phyloP scores from a whole-genome alignment of 306 rosid species.

The Dryas drummondii region DNA sequence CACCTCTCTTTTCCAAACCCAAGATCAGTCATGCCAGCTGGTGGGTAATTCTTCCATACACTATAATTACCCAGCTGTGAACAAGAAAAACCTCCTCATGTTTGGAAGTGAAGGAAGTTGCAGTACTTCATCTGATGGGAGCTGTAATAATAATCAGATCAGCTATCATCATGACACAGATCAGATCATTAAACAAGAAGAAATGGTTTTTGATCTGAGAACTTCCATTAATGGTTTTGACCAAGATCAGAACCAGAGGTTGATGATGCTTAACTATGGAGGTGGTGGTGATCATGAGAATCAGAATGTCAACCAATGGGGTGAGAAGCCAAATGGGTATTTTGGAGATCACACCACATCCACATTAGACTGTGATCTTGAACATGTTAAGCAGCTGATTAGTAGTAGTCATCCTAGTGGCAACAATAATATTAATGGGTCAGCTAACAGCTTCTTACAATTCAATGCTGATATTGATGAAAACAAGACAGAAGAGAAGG shows the following conservation, averaged over 20 bases:
- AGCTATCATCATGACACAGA: slow-evolving; percentile 19
- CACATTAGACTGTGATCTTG: slow-evolving; percentile 44
- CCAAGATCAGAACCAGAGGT: slow-evolving; percentile 26
- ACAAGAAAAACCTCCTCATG: slow-evolving; percentile 34
- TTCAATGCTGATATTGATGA: slow-evolving; percentile 49
- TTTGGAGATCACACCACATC: slow-evolving; percentile 27
- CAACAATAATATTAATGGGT: slow-evolving; percentile 2
- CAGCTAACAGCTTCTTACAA: slow-evolving; percentile 9
- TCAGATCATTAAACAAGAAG: slow-evolving; percentile 50
- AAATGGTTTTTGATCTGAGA: slow-evolving; percentile 17
- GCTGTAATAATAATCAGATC: slow-evolving; percentile 46
- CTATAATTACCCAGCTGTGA: slow-evolving; percentile 23
- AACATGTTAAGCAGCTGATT: slow-evolving; percentile 55
- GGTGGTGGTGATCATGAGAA: slow-evolving; percentile 14
- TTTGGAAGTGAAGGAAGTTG: slow-evolving; percentile 77
- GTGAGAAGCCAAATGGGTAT: slow-evolving; percentile 32
- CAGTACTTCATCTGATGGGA: slow-evolving; percentile 69
- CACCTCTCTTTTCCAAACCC: slow-evolving; percentile 44
- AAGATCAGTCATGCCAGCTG: slow-evolving; percentile 21
- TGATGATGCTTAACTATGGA: slow-evolving; percentile 36
- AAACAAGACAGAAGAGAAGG: slow-evolving; percentile 56
- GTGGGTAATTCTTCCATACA: slow-evolving; percentile 30
- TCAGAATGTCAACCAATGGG: slow-evolving; percentile 33
- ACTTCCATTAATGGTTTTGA: slow-evolving; percentile 12
- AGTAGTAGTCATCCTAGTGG: slow-evolving; percentile 28